Evolutionary conservation across 2,329 filamentous ascomycete species (phyloP).

Genomic region (Fusarium camptoceras): DNA sequence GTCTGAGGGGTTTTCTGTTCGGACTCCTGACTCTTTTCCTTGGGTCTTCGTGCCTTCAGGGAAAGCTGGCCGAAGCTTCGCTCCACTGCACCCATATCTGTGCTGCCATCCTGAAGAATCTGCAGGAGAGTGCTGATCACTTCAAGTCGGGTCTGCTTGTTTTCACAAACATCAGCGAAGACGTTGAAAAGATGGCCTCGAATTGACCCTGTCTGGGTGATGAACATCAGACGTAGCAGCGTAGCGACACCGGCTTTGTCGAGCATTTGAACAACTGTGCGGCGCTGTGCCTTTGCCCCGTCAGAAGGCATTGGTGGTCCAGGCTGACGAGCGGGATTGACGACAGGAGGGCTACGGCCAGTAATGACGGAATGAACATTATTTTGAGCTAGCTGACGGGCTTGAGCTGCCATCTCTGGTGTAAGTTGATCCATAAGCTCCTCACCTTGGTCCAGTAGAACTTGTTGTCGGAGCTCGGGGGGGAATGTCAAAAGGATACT

Average conservation of each 20-base stretch:
- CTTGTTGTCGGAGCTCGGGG: constrained; percentile 83
- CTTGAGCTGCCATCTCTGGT: constrained; percentile 87
- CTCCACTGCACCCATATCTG: constrained; percentile 92
- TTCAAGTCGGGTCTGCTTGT: constrained; percentile 94
- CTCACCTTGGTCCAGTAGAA: constrained; percentile 91
- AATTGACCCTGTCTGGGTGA: constrained; percentile 88
- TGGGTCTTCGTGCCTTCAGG: constrained; percentile 85
- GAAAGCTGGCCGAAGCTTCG: constrained; percentile 95
- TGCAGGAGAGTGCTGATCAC: constrained; percentile 92
- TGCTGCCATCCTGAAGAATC: constrained; percentile 94
- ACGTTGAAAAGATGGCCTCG: constrained; percentile 87
- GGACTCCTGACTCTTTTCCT: constrained; percentile 69
- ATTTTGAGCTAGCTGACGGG: constrained; percentile 72
- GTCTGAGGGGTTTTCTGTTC: constrained; percentile 82
- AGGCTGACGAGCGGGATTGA: constrained; percentile 33
- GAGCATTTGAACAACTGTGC: constrained; percentile 93
- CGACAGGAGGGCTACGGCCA: constrained; percentile 48
- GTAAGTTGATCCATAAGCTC: constrained; percentile 87
- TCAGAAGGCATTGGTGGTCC: constrained; percentile 55
- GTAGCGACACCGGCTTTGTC: constrained; percentile 96
- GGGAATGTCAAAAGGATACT: constrained; percentile 93
- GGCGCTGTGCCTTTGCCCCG: constrained; percentile 76
- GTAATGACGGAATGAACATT: constrained; percentile 48
- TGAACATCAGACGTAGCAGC: constrained; percentile 98
- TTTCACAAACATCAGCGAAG: constrained; percentile 91